phyloP scores from a whole-genome alignment of 441 rosid genomes.

The Mallotus repandus region DNA sequence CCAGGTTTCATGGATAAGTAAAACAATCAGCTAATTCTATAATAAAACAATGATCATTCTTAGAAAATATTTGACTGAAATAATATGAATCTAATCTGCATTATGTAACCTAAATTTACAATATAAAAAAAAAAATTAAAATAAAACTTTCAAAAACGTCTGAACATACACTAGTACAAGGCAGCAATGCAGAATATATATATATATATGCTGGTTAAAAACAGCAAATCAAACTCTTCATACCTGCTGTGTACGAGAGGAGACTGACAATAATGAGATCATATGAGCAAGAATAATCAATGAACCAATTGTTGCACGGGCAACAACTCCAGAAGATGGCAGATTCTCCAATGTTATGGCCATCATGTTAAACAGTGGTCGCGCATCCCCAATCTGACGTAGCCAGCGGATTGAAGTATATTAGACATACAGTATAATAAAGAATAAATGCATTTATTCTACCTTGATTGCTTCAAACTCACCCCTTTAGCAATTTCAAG shows the following conservation, averaged over 20 bases:
- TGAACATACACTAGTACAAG: background rate
- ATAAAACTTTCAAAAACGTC: background rate
- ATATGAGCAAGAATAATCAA: constrained; percentile 79
- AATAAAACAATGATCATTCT: background rate
- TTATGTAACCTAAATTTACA: background rate
- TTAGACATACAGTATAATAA: constrained; percentile 16
- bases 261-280: constrained; percentile 61
- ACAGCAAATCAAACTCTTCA: constrained; percentile 2
- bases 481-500: constrained; percentile 92
- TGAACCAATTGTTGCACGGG: constrained; percentile 78
- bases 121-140: background rate
- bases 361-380: constrained; percentile 76
- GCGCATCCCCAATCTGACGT: constrained; percentile 60
- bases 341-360: constrained; percentile 76
- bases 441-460: background rate
- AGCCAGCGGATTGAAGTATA: constrained; percentile 21
- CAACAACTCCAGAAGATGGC: constrained; percentile 76
- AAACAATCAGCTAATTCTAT: background rate
- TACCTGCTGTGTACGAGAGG: constrained; percentile 71
- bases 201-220: background rate
- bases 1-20: background rate
- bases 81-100: background rate
- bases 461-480: constrained; percentile 23
- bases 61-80: background rate
- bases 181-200: background rate